Evolutionary conservation across 2,329 filamentous ascomycete genomes (phyloP).

Genomic region (Xylogone sp.): DNA sequence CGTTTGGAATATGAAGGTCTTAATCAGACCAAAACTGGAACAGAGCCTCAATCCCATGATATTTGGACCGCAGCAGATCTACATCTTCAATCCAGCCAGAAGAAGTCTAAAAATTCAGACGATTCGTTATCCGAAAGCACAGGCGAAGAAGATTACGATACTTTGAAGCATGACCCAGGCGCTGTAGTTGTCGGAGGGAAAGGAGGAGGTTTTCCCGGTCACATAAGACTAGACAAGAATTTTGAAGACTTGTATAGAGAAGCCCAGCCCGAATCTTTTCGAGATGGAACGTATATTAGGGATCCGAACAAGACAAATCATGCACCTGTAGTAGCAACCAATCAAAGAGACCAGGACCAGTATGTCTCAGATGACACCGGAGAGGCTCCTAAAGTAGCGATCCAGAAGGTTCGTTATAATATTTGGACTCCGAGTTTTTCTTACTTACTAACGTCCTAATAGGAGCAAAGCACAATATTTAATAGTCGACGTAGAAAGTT

Average conservation of each 20-base stretch:
- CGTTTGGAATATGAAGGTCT: no score
- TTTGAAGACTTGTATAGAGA: not conserved
- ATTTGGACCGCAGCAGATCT: slow-evolving; percentile 2
- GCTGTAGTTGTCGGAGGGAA: slow-evolving; percentile 27
- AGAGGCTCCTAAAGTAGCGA: slow-evolving; percentile 20
- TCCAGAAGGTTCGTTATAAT: slow-evolving; percentile 17
- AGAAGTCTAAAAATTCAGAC: slow-evolving; percentile 1
- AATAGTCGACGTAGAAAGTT: slow-evolving; percentile 30
- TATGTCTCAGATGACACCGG: slow-evolving; percentile 23
- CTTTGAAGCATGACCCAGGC: slow-evolving; percentile 20
- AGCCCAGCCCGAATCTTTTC: not conserved
- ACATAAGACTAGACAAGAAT: not conserved
- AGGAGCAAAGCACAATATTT: slow-evolving; percentile 19
- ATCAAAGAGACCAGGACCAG: slow-evolving; percentile 20
- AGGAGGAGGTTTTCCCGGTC: slow-evolving; percentile 25
- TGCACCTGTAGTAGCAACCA: slow-evolving; percentile 25
- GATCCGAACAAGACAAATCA: slow-evolving; percentile 15
- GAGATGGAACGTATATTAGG: slow-evolving; percentile 15
- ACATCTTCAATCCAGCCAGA: not conserved
- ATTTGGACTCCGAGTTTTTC: not conserved
- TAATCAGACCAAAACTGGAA: no score
- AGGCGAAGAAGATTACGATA: slow-evolving; percentile 28
- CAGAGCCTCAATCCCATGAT: no score
- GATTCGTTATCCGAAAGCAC: slow-evolving; percentile 14
- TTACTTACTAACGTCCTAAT: not conserved